Percentiles rank a stretch among this genome's conserved stretches.
phyloP scores from a whole-genome alignment of 1,284 basidiomycete species.

The Mycosarcoma maydis region DNA sequence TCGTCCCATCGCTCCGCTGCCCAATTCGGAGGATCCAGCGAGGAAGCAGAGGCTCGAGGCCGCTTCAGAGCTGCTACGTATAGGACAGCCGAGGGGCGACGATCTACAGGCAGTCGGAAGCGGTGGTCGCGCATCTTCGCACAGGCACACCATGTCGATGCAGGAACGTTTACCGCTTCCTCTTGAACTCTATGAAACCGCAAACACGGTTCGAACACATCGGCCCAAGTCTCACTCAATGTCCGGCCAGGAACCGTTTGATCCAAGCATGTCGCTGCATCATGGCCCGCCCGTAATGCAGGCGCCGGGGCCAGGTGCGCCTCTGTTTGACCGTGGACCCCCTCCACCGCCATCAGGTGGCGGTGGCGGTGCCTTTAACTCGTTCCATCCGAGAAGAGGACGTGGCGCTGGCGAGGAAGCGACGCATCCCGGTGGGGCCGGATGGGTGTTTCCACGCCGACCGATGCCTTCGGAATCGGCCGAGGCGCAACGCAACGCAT shows the following conservation, averaged over 20 bases:
- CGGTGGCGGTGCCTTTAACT: constrained; percentile 24
- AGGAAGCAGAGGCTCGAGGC: constrained; percentile 40
- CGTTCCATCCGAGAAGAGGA: constrained; percentile 43
- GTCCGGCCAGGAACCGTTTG: constrained; percentile 37
- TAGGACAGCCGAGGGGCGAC: constrained; percentile 31
- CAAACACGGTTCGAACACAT: constrained; percentile 21
- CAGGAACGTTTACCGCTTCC: constrained; percentile 38
- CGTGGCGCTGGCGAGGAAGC: constrained; percentile 40
- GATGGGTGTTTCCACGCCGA: constrained; percentile 46
- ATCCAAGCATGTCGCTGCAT: constrained; percentile 24
- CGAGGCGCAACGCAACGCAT: constrained; percentile 39
- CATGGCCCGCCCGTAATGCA: constrained; percentile 39
- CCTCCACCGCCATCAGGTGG: constrained; percentile 34
- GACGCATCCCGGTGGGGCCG: constrained; percentile 33
- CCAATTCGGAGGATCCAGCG: constrained; percentile 41
- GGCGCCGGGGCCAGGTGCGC: constrained; percentile 32
- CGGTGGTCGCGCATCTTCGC: constrained; percentile 26
- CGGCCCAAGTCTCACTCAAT: constrained; percentile 45
- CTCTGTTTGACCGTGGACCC: constrained; percentile 31
- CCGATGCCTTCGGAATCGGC: constrained; percentile 34
- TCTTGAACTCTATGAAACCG: constrained; percentile 37
- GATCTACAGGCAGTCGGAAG: background rate
- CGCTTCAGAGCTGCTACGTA: constrained; percentile 45
- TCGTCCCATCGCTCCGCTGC: constrained; percentile 49
- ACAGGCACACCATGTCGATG: constrained; percentile 46